Conservation (phyloP, 2,329 filamentous ascomycete species). For the Fusarium chlamydosporum region DNA sequence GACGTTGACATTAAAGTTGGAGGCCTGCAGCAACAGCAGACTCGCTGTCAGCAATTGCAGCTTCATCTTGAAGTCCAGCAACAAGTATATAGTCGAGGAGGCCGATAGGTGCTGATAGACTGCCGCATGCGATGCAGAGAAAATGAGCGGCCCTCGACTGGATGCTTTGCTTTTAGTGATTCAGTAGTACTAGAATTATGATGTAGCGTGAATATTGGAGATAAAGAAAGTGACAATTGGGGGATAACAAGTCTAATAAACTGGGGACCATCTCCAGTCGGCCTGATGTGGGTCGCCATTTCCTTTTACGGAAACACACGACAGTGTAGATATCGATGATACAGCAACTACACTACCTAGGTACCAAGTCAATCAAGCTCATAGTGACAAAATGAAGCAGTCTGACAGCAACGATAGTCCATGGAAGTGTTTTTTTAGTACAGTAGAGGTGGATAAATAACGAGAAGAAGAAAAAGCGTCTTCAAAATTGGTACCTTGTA, state of each 20-base stretch:
- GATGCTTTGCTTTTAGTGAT: neutral
- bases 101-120: constrained; percentile 13
- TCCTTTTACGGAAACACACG: neutral
- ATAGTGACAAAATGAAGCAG: no score
- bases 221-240: constrained; percentile 27
- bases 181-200: constrained; percentile 9
- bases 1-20: constrained; percentile 23
- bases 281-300: constrained; percentile 17
- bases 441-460: neutral
- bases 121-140: constrained; percentile 3
- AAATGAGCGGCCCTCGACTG: constrained; percentile 15
- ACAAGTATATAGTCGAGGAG: constrained; percentile 16
- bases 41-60: constrained; percentile 48
- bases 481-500: neutral
- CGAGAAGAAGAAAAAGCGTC: neutral
- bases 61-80: constrained; percentile 38
- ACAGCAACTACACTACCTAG: no score
- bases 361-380: no score
- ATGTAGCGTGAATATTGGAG: constrained; percentile 32
- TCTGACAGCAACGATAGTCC: no score
- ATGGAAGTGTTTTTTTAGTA: neutral
- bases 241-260: constrained; percentile 12
- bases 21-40: constrained; percentile 49
- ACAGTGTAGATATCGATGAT: neutral
- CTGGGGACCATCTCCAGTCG: constrained; percentile 10